These are phyloP conservation scores for Acacia crassicarpa DNA, from an alignment of 306 rosid genomes.

Conservation along the genomic window DNA sequence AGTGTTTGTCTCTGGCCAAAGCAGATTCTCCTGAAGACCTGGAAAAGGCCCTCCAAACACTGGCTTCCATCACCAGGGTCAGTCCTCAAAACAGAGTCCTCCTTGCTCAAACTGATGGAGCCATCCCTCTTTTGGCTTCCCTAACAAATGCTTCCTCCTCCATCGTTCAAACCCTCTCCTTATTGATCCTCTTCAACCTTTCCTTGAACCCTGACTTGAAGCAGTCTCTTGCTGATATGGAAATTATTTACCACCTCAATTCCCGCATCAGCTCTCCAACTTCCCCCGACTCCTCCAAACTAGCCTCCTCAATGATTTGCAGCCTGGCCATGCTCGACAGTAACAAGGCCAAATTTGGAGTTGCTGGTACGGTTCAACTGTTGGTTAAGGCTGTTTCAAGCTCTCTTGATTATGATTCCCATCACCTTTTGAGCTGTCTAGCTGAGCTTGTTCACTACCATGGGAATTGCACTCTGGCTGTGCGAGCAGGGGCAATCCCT, in stretches of 20 bases:
- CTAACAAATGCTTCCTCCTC: slow-evolving; percentile 60
- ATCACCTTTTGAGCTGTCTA: slow-evolving; percentile 61
- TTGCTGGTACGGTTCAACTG: slow-evolving; percentile 66
- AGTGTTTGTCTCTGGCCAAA: slow-evolving; percentile 41
- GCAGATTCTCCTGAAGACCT: slow-evolving; percentile 44
- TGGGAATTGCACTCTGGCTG: slow-evolving; percentile 81
- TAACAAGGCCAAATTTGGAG: slow-evolving; percentile 87
- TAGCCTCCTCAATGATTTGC: slow-evolving; percentile 64
- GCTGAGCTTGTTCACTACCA: slow-evolving; percentile 83
- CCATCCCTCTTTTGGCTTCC: slow-evolving; percentile 46
- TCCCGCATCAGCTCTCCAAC: slow-evolving; percentile 39
- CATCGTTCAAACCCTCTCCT: slow-evolving; percentile 52
- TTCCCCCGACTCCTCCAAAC: slow-evolving; percentile 47
- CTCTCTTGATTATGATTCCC: slow-evolving; percentile 36
- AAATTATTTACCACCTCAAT: slow-evolving; percentile 62
- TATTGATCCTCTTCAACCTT: slow-evolving; percentile 78
- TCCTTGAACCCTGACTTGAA: slow-evolving; percentile 73
- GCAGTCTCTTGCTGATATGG: slow-evolving; percentile 59
- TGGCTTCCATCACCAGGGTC: slow-evolving; percentile 66
- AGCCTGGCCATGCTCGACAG: slow-evolving; percentile 82
- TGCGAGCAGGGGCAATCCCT: slow-evolving; percentile 54
- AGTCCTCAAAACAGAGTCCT: slow-evolving; percentile 66
- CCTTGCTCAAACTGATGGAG: slow-evolving; percentile 55
- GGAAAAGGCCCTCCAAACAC: slow-evolving; percentile 59
- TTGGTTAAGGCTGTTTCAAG: slow-evolving; percentile 48